Evolutionary conservation across 495 filamentous ascomycete genomes (phyloP).

Genomic region (Lasiosphaeris hirsuta): DNA sequence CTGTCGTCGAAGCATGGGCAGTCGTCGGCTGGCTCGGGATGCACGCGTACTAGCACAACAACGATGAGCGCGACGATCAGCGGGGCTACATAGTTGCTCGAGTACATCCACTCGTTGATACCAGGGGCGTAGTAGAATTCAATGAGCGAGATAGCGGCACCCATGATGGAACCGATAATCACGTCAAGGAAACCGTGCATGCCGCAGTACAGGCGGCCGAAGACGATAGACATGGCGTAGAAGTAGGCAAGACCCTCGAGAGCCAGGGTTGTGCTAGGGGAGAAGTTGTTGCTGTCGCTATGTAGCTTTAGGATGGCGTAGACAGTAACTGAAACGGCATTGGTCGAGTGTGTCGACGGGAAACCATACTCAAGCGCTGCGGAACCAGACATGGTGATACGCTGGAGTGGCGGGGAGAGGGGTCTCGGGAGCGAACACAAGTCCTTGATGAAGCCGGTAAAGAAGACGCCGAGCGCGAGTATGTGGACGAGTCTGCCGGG

Average conservation of each 20-base stretch:
- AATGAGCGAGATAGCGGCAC: conserved; percentile 59
- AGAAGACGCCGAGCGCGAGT: conserved; percentile 84
- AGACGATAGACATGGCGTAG: conserved; percentile 83
- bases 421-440: conserved; percentile 91
- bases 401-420: conserved; percentile 84
- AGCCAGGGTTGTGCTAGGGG: conserved; percentile 48
- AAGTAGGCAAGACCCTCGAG: conserved; percentile 68
- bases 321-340: conserved; percentile 89
- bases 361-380: conserved; percentile 95
- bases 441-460: conserved; percentile 91
- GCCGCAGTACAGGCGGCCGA: conserved; percentile 91
- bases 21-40: conserved; percentile 94
- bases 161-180: conserved; percentile 70
- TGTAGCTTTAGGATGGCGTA: conserved; percentile 71
- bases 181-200: conserved; percentile 98
- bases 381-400: conserved; percentile 95
- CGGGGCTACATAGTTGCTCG: conserved; percentile 54
- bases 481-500: conserved; percentile 73
- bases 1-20: conserved; percentile 98
- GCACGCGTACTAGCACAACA: conserved; percentile 74
- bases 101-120: conserved; percentile 64
- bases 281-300: conserved; percentile 50
- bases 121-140: conserved; percentile 68
- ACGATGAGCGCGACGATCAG: conserved; percentile 60
- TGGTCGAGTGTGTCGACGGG: conserved; percentile 93